Conservation (phyloP, 768 basidiomycete genomes). For the Boletus fagicola region DNA sequence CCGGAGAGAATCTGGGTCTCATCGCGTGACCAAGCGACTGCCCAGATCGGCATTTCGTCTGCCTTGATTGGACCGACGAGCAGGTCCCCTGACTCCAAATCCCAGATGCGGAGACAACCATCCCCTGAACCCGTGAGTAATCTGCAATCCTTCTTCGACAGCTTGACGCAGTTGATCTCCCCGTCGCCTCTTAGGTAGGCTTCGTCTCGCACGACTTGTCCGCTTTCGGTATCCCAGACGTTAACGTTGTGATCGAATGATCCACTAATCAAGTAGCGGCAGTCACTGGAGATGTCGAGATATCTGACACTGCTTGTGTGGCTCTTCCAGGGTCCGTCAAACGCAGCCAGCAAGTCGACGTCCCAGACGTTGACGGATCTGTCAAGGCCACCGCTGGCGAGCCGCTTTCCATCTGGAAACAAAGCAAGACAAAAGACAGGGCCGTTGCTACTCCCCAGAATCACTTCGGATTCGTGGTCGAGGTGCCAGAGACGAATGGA, state of each 20-base stretch:
- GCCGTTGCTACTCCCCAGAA: conserved; percentile 22
- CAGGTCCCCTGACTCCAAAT: conserved; percentile 26
- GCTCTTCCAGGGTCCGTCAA: conserved; percentile 24
- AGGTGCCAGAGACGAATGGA: conserved; percentile 32
- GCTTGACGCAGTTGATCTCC: conserved; percentile 30
- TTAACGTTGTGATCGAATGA: conserved; percentile 34
- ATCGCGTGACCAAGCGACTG: conserved; percentile 31
- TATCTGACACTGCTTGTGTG: conserved; percentile 30
- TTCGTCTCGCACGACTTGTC: conserved; percentile 25
- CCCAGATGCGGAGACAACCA: conserved; percentile 30
- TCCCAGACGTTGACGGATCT: conserved; percentile 33
- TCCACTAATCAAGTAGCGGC: conserved; percentile 29
- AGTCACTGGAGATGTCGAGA: conserved; percentile 28
- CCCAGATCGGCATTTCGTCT: conserved; percentile 27
- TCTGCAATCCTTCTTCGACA: conserved; percentile 23
- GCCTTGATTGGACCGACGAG: conserved; percentile 27
- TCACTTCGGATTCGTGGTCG: conserved; percentile 24
- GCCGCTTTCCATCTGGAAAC: conserved; percentile 27
- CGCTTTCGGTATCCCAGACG: conserved; percentile 30
- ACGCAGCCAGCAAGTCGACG: conserved; percentile 17
- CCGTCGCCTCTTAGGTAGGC: conserved; percentile 21
- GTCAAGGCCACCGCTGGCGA: conserved; percentile 32
- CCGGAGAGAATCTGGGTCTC: conserved; percentile 26
- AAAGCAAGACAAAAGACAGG: conserved; percentile 27
- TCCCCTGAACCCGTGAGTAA: conserved; percentile 32